Evolutionary conservation across 2,329 filamentous ascomycete species (phyloP).

Genomic region (Hymenoscyphus scutula): DNA sequence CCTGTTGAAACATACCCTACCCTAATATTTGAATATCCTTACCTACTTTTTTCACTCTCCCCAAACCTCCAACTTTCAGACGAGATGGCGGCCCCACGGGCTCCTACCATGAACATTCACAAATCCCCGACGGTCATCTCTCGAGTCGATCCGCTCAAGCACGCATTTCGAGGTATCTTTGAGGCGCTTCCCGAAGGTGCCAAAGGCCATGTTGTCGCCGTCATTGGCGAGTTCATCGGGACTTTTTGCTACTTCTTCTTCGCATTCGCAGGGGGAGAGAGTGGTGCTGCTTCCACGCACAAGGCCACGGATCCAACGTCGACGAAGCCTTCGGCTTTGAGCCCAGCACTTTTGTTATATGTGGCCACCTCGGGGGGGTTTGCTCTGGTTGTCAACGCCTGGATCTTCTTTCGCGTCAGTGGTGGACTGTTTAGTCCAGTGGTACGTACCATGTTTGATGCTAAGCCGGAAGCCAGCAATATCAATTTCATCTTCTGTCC

Average conservation of each 20-base stretch:
- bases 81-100: neutral
- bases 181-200: conserved; percentile 12
- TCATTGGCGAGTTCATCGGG: conserved; percentile 50
- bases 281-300: conserved; percentile 32
- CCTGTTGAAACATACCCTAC: neutral
- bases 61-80: neutral
- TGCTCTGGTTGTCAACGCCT: conserved; percentile 47
- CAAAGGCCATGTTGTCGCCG: conserved; percentile 46
- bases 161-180: conserved; percentile 11
- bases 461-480: no score
- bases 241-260: conserved; percentile 42
- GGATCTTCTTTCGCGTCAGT: conserved; percentile 52
- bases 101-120: conserved; percentile 14
- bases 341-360: conserved; percentile 32
- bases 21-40: neutral
- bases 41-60: neutral
- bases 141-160: conserved; percentile 9
- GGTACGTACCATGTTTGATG: conserved; percentile 32
- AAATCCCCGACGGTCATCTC: conserved; percentile 6
- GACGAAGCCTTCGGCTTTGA: conserved; percentile 14
- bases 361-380: conserved; percentile 30
- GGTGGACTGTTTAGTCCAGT: conserved; percentile 52
- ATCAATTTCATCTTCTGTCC: neutral
- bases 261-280: conserved; percentile 33
- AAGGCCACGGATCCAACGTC: conserved; percentile 33